Base-by-base conservation (phyloP, 148 eudicot genomes). In the Amaranthus palmeri region DNA sequence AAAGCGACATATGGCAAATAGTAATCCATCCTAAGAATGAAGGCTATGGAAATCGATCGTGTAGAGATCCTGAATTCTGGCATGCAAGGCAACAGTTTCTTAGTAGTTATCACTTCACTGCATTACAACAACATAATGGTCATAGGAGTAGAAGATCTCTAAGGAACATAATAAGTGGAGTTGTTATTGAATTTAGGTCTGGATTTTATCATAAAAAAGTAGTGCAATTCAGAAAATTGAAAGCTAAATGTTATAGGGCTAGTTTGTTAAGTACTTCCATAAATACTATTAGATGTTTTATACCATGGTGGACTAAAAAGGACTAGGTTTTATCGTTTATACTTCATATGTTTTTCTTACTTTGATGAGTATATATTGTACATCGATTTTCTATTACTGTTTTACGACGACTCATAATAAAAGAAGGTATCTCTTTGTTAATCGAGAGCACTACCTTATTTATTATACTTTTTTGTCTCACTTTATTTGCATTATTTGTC, bases 41-140 rank as follows among this genome's bases (percentile, higher is more conserved):
- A 15, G 72, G 58, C 4, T 74, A 63, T 74, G 82, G 75, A 52
- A 65, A 7, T 6, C 61, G 70, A 11, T 79, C 82, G 36, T 79
- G 78, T 63, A 74, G 59, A 11, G 82, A 76, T 25, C 82, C 71
- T 8, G 82, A 79, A 10, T 79, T 79, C 41, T 79, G 82, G 78
- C 71, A 74, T 50, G 82, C 82, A 42, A 65, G 82, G 15, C 82
- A 79, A 49, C 61, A 67, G 8, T 74, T 79, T 65, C 75, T 79
- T 14, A 65, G 75, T 49, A 79, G 82, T 41, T 79, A 79, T 14
- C 70, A 70, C 3, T 79, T 79, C 12, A n/a, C 67, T 5, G 61
- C 67, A 65, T 40, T 65, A 40, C 2, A 47, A 57, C 54, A 40
- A 67, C 5, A 12, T 17, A 69, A 25, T 25, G 36, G 36, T 2